These are phyloP conservation scores for Knoxia roxburghii DNA, from an alignment of 257 asterid genomes.

Conservation along the genomic window DNA sequence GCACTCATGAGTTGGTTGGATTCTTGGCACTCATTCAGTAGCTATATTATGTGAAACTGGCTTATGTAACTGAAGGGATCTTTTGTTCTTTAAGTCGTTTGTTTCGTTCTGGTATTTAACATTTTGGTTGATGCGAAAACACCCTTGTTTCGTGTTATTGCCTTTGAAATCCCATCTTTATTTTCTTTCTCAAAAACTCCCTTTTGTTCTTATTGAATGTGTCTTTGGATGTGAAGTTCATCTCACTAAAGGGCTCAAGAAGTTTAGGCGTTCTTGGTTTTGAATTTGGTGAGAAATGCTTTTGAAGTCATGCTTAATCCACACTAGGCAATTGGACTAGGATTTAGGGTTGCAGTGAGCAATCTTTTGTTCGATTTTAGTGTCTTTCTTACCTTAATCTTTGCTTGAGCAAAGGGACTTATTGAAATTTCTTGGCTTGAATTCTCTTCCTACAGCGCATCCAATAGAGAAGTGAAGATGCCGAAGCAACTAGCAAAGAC, in stretches of 20 bases:
- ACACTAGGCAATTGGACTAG: too few relatives aligned
- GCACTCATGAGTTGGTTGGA: too few relatives aligned
- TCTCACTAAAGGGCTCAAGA: not conserved
- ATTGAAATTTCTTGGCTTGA: not conserved
- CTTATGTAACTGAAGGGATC: too few relatives aligned
- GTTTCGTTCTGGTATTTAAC: not conserved
- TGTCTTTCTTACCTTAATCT: not conserved
- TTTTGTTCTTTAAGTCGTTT: not conserved
- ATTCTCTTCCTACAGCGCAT: constrained; percentile 7
- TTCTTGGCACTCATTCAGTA: too few relatives aligned
- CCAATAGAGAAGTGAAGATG: not conserved
- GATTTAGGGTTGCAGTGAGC: too few relatives aligned
- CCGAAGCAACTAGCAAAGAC: not conserved
- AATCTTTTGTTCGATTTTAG: too few relatives aligned
- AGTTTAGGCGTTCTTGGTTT: not conserved
- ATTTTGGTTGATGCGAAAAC: not conserved
- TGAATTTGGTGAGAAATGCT: too few relatives aligned
- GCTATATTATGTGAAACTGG: not conserved
- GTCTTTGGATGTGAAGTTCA: not conserved
- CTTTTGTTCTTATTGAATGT: too few relatives aligned
- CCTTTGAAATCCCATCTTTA: not conserved
- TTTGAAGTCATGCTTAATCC: not conserved
- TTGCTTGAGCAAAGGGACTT: too few relatives aligned
- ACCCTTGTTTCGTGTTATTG: too few relatives aligned
- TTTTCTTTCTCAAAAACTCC: not conserved